Evolutionary conservation across 176 grass and related monocot species (phyloP).

Genomic region (Microstegium vimineum): DNA sequence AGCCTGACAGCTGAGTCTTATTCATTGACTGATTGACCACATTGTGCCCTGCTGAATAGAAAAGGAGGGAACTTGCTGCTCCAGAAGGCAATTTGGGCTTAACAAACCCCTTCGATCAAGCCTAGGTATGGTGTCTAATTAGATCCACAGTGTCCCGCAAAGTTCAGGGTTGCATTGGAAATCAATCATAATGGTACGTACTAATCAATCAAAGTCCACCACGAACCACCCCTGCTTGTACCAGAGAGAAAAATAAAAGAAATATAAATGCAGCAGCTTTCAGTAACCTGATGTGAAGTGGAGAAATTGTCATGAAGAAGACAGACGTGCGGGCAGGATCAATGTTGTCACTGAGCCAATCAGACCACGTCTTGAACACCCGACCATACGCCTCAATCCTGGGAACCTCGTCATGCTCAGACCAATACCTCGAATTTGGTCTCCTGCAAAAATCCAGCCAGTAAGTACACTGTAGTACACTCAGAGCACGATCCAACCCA

Average conservation of each 20-base stretch:
- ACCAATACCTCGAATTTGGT: slow-evolving; percentile 57
- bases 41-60: neutral
- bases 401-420: slow-evolving; percentile 61
- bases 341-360: slow-evolving; percentile 61
- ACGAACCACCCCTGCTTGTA: neutral
- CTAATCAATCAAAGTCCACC: neutral
- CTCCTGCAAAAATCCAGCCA: neutral
- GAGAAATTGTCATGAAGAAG: slow-evolving; percentile 95
- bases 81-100: neutral
- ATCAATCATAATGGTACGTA: neutral
- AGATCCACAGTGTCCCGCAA: neutral
- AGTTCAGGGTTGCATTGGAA: neutral
- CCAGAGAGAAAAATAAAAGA: neutral
- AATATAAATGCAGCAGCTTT: neutral
- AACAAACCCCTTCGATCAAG: neutral
- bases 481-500: neutral
- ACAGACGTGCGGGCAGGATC: slow-evolving; percentile 47
- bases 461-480: no score
- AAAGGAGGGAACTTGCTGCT: slow-evolving; percentile 20
- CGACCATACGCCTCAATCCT: slow-evolving; percentile 55
- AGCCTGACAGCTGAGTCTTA: slow-evolving; percentile 2
- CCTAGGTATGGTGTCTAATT: neutral
- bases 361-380: slow-evolving; percentile 61
- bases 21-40: neutral
- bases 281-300: slow-evolving; percentile 65